A percentile compares a stretch with the other conserved stretches of the same genome.
phyloP scores from a whole-genome alignment of 805 yeast genomes.

The Cyberlindnera mycetangii region DNA sequence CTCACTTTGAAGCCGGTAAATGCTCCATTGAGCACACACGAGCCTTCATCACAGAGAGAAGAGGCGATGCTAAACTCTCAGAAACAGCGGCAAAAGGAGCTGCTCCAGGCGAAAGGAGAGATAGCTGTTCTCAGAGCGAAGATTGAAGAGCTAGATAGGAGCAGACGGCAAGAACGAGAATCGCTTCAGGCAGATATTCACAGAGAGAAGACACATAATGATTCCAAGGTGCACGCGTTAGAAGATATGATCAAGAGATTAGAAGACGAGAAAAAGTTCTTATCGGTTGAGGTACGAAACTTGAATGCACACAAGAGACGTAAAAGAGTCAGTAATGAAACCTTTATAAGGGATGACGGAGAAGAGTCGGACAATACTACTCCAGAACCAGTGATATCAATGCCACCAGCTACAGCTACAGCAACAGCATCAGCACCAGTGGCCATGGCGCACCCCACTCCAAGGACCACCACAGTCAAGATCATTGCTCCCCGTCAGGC shows the following conservation, averaged over 20 bases:
- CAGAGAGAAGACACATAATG: slow-evolving; percentile 25
- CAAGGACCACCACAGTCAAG: slow-evolving; percentile 5
- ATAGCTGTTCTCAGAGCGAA: slow-evolving; percentile 73
- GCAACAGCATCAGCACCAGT: not conserved
- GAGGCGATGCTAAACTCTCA: not conserved
- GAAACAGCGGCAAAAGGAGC: slow-evolving; percentile 18
- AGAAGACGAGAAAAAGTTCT: slow-evolving; percentile 55
- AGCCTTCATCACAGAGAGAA: not conserved
- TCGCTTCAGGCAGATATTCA: slow-evolving; percentile 30
- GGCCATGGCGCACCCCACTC: not conserved
- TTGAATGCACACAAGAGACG: slow-evolving; percentile 20
- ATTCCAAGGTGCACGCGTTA: slow-evolving; percentile 37
- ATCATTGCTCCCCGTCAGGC: slow-evolving; percentile 15
- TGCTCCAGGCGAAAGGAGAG: slow-evolving; percentile 66
- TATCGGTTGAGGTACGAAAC: slow-evolving; percentile 45
- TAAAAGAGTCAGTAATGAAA: slow-evolving; percentile 11
- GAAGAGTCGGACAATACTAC: not conserved
- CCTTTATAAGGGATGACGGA: slow-evolving; percentile 8
- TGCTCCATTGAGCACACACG: slow-evolving; percentile 1
- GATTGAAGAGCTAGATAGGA: slow-evolving; percentile 32
- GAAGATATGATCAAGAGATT: slow-evolving; percentile 41
- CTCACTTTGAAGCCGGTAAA: slow-evolving; percentile 38
- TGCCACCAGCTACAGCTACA: not conserved
- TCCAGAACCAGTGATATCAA: slow-evolving; percentile 14
- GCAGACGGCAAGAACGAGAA: slow-evolving; percentile 51